Conservation (phyloP, 1,139 yeast species). For the Sugiyamaella sp. region DNA sequence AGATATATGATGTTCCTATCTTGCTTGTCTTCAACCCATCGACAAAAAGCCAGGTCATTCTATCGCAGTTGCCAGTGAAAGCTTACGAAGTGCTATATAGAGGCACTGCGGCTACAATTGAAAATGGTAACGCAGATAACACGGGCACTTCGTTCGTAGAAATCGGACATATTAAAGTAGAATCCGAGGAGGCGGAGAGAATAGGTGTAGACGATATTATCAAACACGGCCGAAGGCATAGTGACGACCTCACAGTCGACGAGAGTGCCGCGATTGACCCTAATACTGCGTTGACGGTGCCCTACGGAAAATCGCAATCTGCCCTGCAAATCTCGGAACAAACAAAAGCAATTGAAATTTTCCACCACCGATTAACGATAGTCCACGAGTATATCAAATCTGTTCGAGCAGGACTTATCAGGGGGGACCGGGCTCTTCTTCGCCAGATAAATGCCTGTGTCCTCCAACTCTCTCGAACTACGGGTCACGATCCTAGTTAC, state of each 20-base stretch:
- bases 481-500: not conserved
- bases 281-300: too few species aligned
- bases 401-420: slow-evolving; percentile 28
- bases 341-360: slow-evolving; percentile 39
- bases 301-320: slow-evolving; percentile 18
- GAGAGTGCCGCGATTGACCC: slow-evolving; percentile 4
- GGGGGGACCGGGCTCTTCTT: slow-evolving; percentile 33
- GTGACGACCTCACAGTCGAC: slow-evolving; percentile 19
- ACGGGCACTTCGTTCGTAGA: slow-evolving; percentile 16
- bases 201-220: slow-evolving; percentile 43
- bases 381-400: slow-evolving; percentile 34
- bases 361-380: slow-evolving; percentile 34
- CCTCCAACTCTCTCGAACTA: slow-evolving; percentile 11
- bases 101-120: slow-evolving; percentile 31
- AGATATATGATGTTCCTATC: slow-evolving; percentile 31
- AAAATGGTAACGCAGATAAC: not conserved
- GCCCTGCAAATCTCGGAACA: slow-evolving; percentile 37
- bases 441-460: slow-evolving; percentile 36
- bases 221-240: slow-evolving; percentile 26
- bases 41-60: slow-evolving; percentile 17
- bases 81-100: slow-evolving; percentile 38
- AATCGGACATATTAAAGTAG: slow-evolving; percentile 32
- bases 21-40: slow-evolving; percentile 30
- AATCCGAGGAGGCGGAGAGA: slow-evolving; percentile 43
- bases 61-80: slow-evolving; percentile 37